Evolutionary conservation across 2,329 filamentous ascomycete species (phyloP).

Genomic region (Juglanconis oblonga): DNA sequence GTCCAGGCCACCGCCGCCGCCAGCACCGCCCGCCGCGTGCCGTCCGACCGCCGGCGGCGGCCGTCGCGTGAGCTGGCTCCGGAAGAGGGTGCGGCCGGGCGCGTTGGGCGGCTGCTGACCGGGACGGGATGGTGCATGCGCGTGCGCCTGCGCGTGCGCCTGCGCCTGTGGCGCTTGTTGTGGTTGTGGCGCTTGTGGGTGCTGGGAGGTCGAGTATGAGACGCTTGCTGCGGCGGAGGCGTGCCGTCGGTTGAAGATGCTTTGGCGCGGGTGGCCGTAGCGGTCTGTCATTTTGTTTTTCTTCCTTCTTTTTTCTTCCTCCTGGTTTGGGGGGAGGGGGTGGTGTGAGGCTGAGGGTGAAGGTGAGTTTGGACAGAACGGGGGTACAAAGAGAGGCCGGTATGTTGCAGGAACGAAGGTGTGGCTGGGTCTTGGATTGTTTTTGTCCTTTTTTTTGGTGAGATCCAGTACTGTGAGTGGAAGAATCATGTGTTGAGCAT

Average conservation of each 20-base stretch:
- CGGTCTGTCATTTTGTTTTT: constrained; percentile 25
- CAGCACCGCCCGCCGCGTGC: constrained; percentile 27
- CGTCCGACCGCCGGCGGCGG: constrained; percentile 38
- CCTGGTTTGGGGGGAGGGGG: neutral
- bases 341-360: neutral
- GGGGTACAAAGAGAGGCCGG: too few relatives aligned
- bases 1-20: constrained; percentile 32
- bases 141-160: neutral
- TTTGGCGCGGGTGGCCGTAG: constrained; percentile 19
- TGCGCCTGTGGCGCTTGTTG: neutral
- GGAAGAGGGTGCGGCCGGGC: constrained; percentile 55
- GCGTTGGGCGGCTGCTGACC: neutral
- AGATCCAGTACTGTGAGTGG: too few relatives aligned
- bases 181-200: constrained; percentile 1
- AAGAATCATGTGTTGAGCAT: too few relatives aligned
- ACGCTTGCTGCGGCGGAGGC: constrained; percentile 17
- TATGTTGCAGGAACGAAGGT: too few relatives aligned
- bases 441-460: too few relatives aligned
- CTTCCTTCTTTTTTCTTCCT: too few relatives aligned
- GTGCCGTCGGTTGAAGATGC: constrained; percentile 16
- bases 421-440: too few relatives aligned
- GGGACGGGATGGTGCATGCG: neutral
- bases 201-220: constrained; percentile 15
- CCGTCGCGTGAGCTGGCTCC: constrained; percentile 55
- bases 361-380: neutral